Conservation (phyloP, 805 yeast genomes). For the Lipomyces chichibuensis region DNA sequence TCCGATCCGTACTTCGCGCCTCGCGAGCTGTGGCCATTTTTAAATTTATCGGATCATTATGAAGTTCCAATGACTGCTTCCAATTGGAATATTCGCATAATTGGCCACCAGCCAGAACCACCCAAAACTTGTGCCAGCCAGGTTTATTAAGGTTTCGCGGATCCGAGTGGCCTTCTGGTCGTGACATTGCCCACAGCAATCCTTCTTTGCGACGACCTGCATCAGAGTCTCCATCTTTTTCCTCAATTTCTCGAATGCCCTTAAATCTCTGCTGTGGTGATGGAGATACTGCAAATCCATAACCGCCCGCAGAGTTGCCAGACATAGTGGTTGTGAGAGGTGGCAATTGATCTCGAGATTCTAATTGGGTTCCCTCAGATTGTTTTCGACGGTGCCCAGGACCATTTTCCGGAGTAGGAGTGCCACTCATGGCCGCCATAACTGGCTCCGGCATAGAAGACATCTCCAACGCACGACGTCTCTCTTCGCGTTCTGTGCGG, state of each 20-base stretch:
- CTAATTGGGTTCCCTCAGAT: background rate
- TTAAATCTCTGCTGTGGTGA: constrained; percentile 2
- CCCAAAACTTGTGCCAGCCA: constrained; percentile 89
- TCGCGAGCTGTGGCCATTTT: constrained; percentile 66
- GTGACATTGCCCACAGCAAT: constrained; percentile 50
- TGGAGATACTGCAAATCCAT: background rate
- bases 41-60: constrained; percentile 69
- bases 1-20: constrained; percentile 47
- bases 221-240: constrained; percentile 10
- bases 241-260: constrained; percentile 8
- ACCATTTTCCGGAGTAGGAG: background rate
- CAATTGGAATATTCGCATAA: constrained; percentile 76
- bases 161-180: constrained; percentile 45
- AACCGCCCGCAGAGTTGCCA: constrained; percentile 8
- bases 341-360: constrained; percentile 5
- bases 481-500: constrained; percentile 47
- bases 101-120: constrained; percentile 68
- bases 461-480: constrained; percentile 45
- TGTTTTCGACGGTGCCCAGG: background rate
- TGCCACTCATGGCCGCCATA: background rate
- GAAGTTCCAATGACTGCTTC: constrained; percentile 66
- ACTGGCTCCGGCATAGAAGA: constrained; percentile 37
- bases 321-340: constrained; percentile 11
- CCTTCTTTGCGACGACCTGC: constrained; percentile 46
- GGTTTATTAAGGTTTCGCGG: constrained; percentile 45